Percentiles rank a stretch among this genome's conserved stretches.
Evolutionary conservation across 1,284 basidiomycete genomes (phyloP).

Genomic region (Anthracocystis walkeri): DNA sequence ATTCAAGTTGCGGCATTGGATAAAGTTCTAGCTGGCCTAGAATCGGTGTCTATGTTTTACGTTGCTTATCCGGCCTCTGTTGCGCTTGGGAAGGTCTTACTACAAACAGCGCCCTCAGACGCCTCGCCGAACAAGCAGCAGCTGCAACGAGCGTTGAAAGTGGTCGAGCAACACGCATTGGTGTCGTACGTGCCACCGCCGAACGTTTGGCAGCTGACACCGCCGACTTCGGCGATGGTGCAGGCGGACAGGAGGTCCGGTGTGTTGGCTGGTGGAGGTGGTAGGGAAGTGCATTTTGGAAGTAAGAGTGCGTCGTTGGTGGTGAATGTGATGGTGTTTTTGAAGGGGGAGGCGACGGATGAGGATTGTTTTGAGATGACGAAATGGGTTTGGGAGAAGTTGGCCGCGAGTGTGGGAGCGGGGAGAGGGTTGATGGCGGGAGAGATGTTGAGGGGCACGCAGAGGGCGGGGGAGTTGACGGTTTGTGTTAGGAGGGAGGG

Average conservation of each 20-base stretch:
- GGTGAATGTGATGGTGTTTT: slow-evolving; percentile 55
- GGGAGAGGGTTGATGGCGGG: slow-evolving; percentile 55
- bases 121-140: slow-evolving; percentile 37
- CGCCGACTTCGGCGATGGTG: slow-evolving; percentile 56
- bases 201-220: slow-evolving; percentile 66
- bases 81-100: slow-evolving; percentile 63
- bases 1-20: slow-evolving; percentile 66
- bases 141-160: slow-evolving; percentile 50
- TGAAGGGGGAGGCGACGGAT: slow-evolving; percentile 52
- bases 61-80: slow-evolving; percentile 61
- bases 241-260: slow-evolving; percentile 41
- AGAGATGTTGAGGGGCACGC: slow-evolving; percentile 58
- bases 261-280: slow-evolving; percentile 30
- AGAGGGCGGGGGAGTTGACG: slow-evolving; percentile 64
- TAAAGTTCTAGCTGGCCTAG: slow-evolving; percentile 66
- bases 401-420: slow-evolving; percentile 60
- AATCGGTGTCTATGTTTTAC: slow-evolving; percentile 65
- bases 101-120: slow-evolving; percentile 61
- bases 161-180: slow-evolving; percentile 61
- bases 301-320: slow-evolving; percentile 62
- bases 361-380: slow-evolving; percentile 63
- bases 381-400: slow-evolving; percentile 61
- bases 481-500: slow-evolving; percentile 61
- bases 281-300: slow-evolving; percentile 43
- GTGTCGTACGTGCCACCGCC: slow-evolving; percentile 57